Percentiles rank a stretch among this genome's conserved stretches.
Evolutionary conservation across 2,329 filamentous ascomycete genomes (phyloP).

Genomic region (Alternaria sp.): DNA sequence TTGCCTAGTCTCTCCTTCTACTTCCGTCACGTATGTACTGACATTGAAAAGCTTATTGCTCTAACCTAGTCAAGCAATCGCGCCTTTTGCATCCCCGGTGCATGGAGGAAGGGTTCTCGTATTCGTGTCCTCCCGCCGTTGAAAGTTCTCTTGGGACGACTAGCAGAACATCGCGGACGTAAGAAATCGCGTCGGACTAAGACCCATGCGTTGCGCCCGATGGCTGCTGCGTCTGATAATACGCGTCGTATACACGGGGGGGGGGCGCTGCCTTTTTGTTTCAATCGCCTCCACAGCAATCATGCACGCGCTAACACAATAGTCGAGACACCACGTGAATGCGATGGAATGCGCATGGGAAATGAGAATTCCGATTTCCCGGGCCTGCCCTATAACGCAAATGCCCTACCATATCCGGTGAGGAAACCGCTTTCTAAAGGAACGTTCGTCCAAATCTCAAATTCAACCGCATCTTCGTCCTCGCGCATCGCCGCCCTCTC

Average conservation of each 20-base stretch:
- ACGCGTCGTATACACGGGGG: constrained; percentile 8
- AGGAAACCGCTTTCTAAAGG: constrained; percentile 9
- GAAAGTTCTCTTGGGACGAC: neutral
- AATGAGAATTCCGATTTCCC: constrained; percentile 16
- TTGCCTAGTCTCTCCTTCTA: neutral
- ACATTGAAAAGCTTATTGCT: constrained; percentile 2
- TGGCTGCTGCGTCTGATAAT: constrained; percentile 7
- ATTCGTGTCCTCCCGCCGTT: constrained; percentile 11
- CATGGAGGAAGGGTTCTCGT: constrained; percentile 5
- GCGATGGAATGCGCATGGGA: constrained; percentile 17
- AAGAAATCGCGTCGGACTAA: neutral
- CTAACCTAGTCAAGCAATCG: constrained; percentile 3
- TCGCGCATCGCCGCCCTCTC: constrained; percentile 18
- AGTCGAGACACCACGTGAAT: constrained; percentile 4
- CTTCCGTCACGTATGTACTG: neutral
- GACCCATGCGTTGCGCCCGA: constrained; percentile 3
- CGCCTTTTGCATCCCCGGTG: constrained; percentile 2
- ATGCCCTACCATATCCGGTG: constrained; percentile 11
- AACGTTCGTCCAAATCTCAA: constrained; percentile 12
- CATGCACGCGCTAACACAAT: constrained; percentile 7
- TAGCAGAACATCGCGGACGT: neutral
- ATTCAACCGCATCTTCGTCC: constrained; percentile 19
- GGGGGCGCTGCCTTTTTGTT: neutral
- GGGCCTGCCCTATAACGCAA: constrained; percentile 3
- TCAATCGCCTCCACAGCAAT: constrained; percentile 10